Evolutionary conservation across 2,329 filamentous ascomycete species (phyloP).

Genomic region (Simplicillium sp.): DNA sequence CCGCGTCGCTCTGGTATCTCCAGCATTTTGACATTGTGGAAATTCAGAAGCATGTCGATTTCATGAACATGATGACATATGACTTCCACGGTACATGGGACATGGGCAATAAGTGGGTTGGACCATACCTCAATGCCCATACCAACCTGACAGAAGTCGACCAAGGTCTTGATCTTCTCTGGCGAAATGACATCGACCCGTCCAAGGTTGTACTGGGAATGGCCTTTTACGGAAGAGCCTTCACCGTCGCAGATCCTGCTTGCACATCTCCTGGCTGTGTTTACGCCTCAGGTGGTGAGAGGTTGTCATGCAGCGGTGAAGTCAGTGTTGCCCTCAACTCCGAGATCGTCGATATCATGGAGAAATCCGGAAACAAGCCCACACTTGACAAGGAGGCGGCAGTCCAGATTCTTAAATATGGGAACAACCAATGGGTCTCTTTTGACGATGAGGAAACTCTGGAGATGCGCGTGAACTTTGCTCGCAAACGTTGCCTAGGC

Average conservation of each 20-base stretch:
- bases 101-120: not conserved
- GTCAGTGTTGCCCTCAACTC: conserved; percentile 12
- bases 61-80: conserved; percentile 31
- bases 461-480: conserved; percentile 15
- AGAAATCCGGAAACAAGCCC: conserved; percentile 1
- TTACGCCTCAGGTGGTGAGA: conserved; percentile 9
- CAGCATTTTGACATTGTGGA: conserved; percentile 15
- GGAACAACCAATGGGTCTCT: conserved; percentile 17
- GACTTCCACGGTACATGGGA: conserved; percentile 19
- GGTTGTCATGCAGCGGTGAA: conserved; percentile 11
- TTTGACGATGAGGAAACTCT: conserved; percentile 21
- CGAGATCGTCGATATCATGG: conserved; percentile 15
- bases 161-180: conserved; percentile 30
- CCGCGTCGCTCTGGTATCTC: conserved; percentile 18
- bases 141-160: conserved; percentile 38
- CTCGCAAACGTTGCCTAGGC: conserved; percentile 13
- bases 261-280: conserved; percentile 15
- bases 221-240: conserved; percentile 29
- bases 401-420: conserved; percentile 16
- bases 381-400: conserved; percentile 14
- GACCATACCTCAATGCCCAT: conserved; percentile 17
- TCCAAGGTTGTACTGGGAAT: conserved; percentile 31
- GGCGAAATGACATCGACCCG: conserved; percentile 31
- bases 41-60: conserved; percentile 18
- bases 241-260: conserved; percentile 4